These are phyloP conservation scores for Hibiscus tridactylites DNA, from an alignment of 345 rosid genomes.

Conservation along the genomic window DNA sequence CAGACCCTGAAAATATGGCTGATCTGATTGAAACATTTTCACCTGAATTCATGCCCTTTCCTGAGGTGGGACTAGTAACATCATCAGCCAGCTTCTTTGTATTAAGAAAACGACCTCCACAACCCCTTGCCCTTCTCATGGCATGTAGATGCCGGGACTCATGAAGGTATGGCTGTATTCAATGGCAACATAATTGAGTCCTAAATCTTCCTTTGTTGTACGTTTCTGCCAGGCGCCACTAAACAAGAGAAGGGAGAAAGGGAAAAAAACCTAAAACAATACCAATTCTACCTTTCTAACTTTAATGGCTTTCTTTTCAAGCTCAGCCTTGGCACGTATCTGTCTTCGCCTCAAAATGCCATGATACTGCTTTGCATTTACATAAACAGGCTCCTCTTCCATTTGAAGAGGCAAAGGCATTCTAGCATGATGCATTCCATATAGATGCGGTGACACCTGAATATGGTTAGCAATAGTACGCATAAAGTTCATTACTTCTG, in stretches of 20 bases:
- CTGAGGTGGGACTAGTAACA: conserved; percentile 18
- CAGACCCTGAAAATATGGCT: conserved; percentile 16
- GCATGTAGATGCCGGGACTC: conserved; percentile 79
- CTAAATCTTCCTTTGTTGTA: not conserved
- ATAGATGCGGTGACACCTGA: conserved; percentile 33
- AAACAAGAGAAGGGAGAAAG: not conserved
- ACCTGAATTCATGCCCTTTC: conserved; percentile 15
- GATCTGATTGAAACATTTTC: conserved; percentile 15
- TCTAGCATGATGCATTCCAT: conserved; percentile 46
- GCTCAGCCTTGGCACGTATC: conserved; percentile 66
- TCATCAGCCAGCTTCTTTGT: conserved; percentile 34
- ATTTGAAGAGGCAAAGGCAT: conserved; percentile 66
- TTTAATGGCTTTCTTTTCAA: conserved; percentile 47
- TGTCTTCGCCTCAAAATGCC: conserved; percentile 65
- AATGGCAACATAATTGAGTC: conserved; percentile 13
- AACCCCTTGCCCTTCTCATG: conserved; percentile 62
- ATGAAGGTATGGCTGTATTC: conserved; percentile 61
- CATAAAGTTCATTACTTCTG: not conserved
- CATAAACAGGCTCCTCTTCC: conserved; percentile 70
- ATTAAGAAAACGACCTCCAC: conserved; percentile 65
- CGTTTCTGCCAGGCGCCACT: not conserved
- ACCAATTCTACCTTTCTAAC: conserved; percentile 43
- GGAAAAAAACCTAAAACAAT: not conserved
- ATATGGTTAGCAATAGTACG: not conserved
- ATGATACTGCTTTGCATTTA: conserved; percentile 66